phyloP scores from a whole-genome alignment of 1,139 yeast species.

The Hanseniaspora uvarum region DNA sequence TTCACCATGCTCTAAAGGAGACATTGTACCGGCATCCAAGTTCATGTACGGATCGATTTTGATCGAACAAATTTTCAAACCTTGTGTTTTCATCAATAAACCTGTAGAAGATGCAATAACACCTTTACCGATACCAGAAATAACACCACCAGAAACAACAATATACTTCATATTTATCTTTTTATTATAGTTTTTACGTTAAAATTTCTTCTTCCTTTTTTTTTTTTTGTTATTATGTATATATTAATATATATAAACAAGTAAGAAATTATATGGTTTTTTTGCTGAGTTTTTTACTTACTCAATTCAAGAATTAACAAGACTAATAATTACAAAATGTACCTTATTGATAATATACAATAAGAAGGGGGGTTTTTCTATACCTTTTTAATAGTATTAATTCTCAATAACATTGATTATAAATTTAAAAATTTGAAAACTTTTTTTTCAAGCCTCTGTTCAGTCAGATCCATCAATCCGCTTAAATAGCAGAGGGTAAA shows the following conservation, averaged over 20 bases:
- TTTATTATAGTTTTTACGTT: background rate
- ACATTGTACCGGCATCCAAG: slow-evolving; percentile 99
- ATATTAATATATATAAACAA: background rate
- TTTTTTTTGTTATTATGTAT: background rate
- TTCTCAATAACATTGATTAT: background rate
- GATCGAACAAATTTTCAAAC: slow-evolving; percentile 89
- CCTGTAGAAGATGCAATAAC: slow-evolving; percentile 94
- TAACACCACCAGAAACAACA: slow-evolving; percentile 97
- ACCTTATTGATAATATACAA: background rate
- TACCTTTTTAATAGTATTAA: background rate
- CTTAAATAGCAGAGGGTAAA: background rate
- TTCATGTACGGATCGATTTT: slow-evolving; percentile 98
- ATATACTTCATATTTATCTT: slow-evolving; percentile 81
- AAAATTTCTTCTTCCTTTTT: background rate
- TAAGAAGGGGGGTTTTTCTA: background rate
- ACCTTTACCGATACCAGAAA: slow-evolving; percentile 98
- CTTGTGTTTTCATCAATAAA: slow-evolving; percentile 81
- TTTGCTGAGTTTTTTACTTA: no score
- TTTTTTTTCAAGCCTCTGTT: no score
- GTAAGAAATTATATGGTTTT: no score
- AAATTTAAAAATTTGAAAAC: background rate
- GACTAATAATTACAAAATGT: no score
- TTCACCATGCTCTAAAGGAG: slow-evolving; percentile 97
- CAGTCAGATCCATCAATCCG: background rate
- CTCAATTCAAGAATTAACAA: no score